These are phyloP conservation scores for Phaeosphaeria sp. DNA, from an alignment of 2,329 filamentous ascomycete species.

Conservation along the genomic window DNA sequence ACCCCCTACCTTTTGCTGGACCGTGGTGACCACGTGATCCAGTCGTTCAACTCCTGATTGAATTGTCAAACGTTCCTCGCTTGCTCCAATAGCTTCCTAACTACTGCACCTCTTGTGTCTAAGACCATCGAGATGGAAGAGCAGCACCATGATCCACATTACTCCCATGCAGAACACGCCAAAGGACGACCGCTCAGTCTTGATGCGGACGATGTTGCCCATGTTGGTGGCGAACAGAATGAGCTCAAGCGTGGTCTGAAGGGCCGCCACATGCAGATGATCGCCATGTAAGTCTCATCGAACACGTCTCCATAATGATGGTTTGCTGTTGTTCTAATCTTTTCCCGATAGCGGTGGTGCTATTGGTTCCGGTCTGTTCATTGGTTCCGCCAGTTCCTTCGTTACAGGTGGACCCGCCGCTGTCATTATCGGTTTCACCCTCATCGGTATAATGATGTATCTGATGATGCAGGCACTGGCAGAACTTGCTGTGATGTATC, in stretches of 20 bases:
- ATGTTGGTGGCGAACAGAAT: neutral
- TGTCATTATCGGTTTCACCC: neutral
- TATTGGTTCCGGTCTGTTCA: neutral
- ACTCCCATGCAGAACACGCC: neutral
- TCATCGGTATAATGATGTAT: neutral
- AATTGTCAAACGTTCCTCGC: no score
- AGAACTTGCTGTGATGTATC: neutral
- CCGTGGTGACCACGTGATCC: neutral
- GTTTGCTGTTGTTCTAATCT: neutral
- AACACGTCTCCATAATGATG: neutral
- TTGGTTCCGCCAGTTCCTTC: neutral
- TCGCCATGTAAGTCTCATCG: neutral
- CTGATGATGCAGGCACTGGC: neutral
- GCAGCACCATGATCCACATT: neutral
- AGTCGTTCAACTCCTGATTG: neutral
- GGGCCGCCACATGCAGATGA: neutral
- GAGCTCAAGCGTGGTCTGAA: neutral
- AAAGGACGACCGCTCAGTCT: neutral
- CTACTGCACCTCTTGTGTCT: no score
- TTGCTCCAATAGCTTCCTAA: no score
- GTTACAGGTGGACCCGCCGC: neutral
- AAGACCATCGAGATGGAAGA: neutral
- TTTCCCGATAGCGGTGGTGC: neutral
- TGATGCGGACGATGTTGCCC: neutral
- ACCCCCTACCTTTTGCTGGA: neutral